Evolutionary conservation across 192 early-diverging fungal species (phyloP).

Genomic region (Podila epicladia): DNA sequence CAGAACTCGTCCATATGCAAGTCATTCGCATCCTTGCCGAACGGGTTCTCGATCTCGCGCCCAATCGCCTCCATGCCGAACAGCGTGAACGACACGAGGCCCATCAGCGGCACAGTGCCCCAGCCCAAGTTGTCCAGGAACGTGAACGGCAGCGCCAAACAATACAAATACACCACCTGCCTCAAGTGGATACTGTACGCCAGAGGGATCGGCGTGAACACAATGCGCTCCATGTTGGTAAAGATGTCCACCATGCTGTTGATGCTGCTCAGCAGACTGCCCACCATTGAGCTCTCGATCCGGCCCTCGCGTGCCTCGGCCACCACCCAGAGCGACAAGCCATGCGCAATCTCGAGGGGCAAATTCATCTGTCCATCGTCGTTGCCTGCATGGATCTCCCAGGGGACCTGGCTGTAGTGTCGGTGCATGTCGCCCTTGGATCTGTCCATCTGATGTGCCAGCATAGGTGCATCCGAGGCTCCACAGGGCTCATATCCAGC

Average conservation of each 20-base stretch:
- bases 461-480: slow-evolving; percentile 38
- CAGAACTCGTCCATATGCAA: slow-evolving; percentile 59
- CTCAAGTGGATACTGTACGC: slow-evolving; percentile 75
- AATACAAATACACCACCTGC: slow-evolving; percentile 54
- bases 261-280: slow-evolving; percentile 30
- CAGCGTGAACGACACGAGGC: slow-evolving; percentile 55
- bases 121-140: slow-evolving; percentile 40
- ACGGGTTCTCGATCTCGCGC: slow-evolving; percentile 60
- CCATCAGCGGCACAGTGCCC: slow-evolving; percentile 53
- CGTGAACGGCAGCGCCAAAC: slow-evolving; percentile 51
- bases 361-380: slow-evolving; percentile 47
- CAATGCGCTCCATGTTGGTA: slow-evolving; percentile 71
- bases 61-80: slow-evolving; percentile 65
- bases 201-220: slow-evolving; percentile 73
- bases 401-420: slow-evolving; percentile 41
- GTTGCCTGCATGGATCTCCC: slow-evolving; percentile 31
- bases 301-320: slow-evolving; percentile 38
- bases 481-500: slow-evolving; percentile 46
- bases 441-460: slow-evolving; percentile 15
- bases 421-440: slow-evolving; percentile 31
- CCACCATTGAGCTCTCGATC: slow-evolving; percentile 39
- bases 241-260: slow-evolving; percentile 55
- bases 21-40: slow-evolving; percentile 65
- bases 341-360: slow-evolving; percentile 51
- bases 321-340: slow-evolving; percentile 43